Evolutionary conservation across 129 eudicot species (phyloP), one percentile per base, ranked within the genome.

Genomic region (Daucus carota): DNA sequence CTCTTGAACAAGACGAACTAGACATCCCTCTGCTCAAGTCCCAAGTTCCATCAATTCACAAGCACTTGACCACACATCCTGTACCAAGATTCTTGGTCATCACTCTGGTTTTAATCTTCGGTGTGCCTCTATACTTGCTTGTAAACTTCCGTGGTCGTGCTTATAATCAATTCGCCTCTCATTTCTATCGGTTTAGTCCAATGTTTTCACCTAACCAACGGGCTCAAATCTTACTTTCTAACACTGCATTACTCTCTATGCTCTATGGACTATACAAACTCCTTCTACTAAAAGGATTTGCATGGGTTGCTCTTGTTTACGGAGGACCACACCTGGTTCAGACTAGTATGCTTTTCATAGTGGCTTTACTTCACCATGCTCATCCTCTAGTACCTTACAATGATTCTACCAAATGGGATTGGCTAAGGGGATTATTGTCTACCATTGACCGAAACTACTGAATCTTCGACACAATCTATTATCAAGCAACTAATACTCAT

Each of bases 141-240:
- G 65, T 57, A 10, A 57, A 57, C 32, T 57, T 57, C 6, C 65
- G 65, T 8, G 65, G 65, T 57, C 14, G 65, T 8, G 3, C 31
- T 57, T 57, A 57, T 57, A 31, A 15, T 57, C 65, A 31, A 57
- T 57, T 57, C 24, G 65, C 65, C 65, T 57, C 65, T 15, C 65
- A 57, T 57, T 57, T 57, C 32, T 3, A 57, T 57, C 65, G 31
- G 6, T 57, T n/a, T 57, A 57, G 65, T 57, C 65, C 65, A 24
- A 57, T 57, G 65, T 57, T 57, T 57, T 57, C 24, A 57, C 65
- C 65, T 8, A 57, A 57, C 65, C 65, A 57, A 57, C 65, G 65
- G n/a, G 31, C 16, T 9, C 31, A 57, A 10, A 57, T 57, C 32
- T n/a, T 57, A 24, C 65, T 57, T 24, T 57, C 65, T n/a, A 31